These are phyloP conservation scores for Apiospora hydei DNA, from an alignment of 2,329 filamentous ascomycete species.

Conservation along the genomic window DNA sequence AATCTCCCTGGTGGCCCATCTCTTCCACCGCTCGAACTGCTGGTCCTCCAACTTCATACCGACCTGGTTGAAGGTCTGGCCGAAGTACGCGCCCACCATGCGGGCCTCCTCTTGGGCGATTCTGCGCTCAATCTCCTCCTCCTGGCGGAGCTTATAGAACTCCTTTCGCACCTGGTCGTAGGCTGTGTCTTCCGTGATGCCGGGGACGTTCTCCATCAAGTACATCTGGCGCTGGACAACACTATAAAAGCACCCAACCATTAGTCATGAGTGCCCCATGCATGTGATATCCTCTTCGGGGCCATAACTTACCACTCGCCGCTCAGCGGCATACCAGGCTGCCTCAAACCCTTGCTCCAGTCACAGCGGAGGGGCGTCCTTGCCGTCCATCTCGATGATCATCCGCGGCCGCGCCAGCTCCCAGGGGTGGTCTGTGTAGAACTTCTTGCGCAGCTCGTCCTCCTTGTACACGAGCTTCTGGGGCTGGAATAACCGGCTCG, in stretches of 20 bases:
- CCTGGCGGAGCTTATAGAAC: constrained; percentile 85
- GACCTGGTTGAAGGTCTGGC: constrained; percentile 75
- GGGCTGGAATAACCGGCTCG: constrained; percentile 82
- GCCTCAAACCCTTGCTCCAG: constrained; percentile 79
- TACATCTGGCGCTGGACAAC: constrained; percentile 92
- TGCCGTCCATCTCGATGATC: constrained; percentile 84
- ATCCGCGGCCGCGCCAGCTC: constrained; percentile 89
- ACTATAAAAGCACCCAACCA: constrained; percentile 53
- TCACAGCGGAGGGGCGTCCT: constrained; percentile 77
- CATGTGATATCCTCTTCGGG: background rate
- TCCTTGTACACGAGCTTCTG: constrained; percentile 81
- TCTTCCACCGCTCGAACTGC: constrained; percentile 84
- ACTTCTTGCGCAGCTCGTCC: constrained; percentile 79
- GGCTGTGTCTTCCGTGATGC: constrained; percentile 69
- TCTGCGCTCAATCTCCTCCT: constrained; percentile 81
- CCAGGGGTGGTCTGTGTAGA: constrained; percentile 97
- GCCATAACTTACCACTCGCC: constrained; percentile 75
- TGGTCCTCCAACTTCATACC: constrained; percentile 84
- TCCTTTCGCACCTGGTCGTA: constrained; percentile 90
- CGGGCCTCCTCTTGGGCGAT: constrained; percentile 88
- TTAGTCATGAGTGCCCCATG: constrained; percentile 22
- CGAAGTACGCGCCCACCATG: constrained; percentile 87
- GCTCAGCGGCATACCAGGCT: constrained; percentile 77
- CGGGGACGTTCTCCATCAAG: constrained; percentile 72
- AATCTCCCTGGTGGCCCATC: constrained; percentile 41